Base-by-base conservation (phyloP, 768 basidiomycete species). In the Mycena olivaceomarginata region DNA sequence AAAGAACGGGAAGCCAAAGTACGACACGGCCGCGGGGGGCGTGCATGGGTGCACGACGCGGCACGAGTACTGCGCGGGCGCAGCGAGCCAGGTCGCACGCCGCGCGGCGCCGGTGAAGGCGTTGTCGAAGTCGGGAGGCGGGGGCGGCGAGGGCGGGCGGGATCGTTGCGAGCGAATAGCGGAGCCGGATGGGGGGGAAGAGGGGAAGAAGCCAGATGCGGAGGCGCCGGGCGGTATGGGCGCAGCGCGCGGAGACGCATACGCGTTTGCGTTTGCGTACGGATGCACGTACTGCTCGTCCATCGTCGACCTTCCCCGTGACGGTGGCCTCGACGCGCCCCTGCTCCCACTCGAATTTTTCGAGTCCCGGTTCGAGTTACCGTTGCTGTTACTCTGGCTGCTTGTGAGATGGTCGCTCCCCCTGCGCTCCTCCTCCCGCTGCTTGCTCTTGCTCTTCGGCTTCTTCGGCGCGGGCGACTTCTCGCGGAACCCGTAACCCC, bases 1-100 rank as follows among this genome's bases (percentile, higher is more conserved):
- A 83, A 96, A 95, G 89, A 97, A 96, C 16, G 95, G 95, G 81
- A 93, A 91, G 62, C 90, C 91, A 78, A 92, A 93, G 80, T 96
- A 96, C 25, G 91, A 88, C 12, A 93, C 92, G 11, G 90, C 89
- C 0, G 85, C 81, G 0, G 94, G 94, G 5, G 94, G 94, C 16
- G 88, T 85, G 84, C 94, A 95, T 12, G 91, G 89, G 77, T 95
- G 94, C 37, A 95, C 88, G 12, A 93, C 94, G 37, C 89, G 88
- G 77, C 94, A 96, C 6, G 90, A 82, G 82, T 96, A 96, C 70
- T 93, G 89, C 46, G 91, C 88, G 0, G 88, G 90, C 64, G 88
- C 88, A 48, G 84, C 90, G 88, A 91, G 70, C 88, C 88, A 78
- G 87, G 88, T 51, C 85, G 84, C 65, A 84, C 85, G 67, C 80